Conservation (phyloP, 306 rosid genomes). For the Canavalia gladiata region DNA sequence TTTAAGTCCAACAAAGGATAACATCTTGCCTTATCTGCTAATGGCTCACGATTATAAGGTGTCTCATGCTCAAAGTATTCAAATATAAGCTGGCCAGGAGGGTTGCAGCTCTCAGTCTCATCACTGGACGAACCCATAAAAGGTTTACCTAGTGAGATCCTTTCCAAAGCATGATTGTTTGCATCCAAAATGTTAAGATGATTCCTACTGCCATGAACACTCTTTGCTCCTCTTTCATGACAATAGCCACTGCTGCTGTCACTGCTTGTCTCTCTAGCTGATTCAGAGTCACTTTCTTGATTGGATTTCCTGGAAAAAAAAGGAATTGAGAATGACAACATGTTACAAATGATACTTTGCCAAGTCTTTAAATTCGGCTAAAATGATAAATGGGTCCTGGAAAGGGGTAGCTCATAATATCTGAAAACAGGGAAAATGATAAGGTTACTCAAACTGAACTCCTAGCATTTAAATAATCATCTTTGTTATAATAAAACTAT, state of each 20-base stretch:
- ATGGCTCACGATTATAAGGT: conserved; percentile 87
- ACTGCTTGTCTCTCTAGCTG: conserved; percentile 88
- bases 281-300: conserved; percentile 85
- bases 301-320: conserved; percentile 67
- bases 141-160: conserved; percentile 59
- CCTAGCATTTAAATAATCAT: conserved; percentile 21
- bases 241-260: conserved; percentile 75
- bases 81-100: conserved; percentile 73
- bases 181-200: conserved; percentile 56
- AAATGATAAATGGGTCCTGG: neutral
- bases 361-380: conserved; percentile 19
- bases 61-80: conserved; percentile 80
- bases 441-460: neutral
- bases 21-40: conserved; percentile 82
- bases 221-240: conserved; percentile 62
- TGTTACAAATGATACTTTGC: conserved; percentile 2
- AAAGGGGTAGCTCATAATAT: conserved; percentile 16
- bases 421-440: conserved; percentile 6
- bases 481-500: conserved; percentile 11
- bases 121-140: conserved; percentile 74
- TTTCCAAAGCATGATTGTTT: conserved; percentile 57
- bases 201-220: conserved; percentile 54
- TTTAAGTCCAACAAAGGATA: conserved; percentile 38
- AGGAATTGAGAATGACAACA: conserved; percentile 23
- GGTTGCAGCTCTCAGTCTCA: conserved; percentile 70